These are phyloP conservation scores for Trypanosoma congolense DNA, from an alignment of 208 protist genomes.

Conservation along the genomic window DNA sequence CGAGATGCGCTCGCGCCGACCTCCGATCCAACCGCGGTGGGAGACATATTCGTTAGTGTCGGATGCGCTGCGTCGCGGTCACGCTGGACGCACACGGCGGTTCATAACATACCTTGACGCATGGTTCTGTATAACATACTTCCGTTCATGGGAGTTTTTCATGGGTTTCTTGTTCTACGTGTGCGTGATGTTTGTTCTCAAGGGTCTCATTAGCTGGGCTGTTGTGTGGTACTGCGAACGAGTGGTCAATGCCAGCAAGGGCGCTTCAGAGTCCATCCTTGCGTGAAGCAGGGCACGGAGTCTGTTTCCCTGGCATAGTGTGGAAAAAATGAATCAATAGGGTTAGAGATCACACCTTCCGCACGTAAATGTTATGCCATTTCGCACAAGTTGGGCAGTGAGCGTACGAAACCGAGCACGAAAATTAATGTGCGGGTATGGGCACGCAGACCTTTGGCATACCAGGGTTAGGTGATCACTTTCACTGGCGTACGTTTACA, in stretches of 20 bases:
- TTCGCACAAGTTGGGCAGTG: too few relatives aligned
- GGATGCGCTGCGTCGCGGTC: slow-evolving; percentile 58
- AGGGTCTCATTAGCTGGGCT: slow-evolving; percentile 32
- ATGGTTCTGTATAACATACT: slow-evolving; percentile 65
- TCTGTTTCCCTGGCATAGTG: too few relatives aligned
- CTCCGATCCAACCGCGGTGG: slow-evolving; percentile 70
- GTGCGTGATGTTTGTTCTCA: slow-evolving; percentile 46
- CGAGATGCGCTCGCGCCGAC: slow-evolving; percentile 64
- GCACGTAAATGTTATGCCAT: too few relatives aligned
- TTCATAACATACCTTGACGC: slow-evolving; percentile 73
- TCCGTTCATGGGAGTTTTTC: slow-evolving; percentile 53
- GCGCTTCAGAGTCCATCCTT: slow-evolving; percentile 17
- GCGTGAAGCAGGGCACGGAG: too few relatives aligned
- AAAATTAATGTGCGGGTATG: too few relatives aligned
- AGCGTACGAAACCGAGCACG: too few relatives aligned
- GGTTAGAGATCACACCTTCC: too few relatives aligned
- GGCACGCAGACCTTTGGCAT: too few relatives aligned
- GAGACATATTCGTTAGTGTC: slow-evolving; percentile 71
- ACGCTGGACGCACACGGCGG: slow-evolving; percentile 59
- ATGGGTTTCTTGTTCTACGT: slow-evolving; percentile 46
- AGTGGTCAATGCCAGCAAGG: not conserved
- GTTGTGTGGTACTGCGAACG: slow-evolving; percentile 38
- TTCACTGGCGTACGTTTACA: too few relatives aligned
- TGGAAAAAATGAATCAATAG: too few relatives aligned
- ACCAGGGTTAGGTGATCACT: too few relatives aligned